Conservation (phyloP, 2,329 filamentous ascomycete species). For the Colletotrichum sp. region DNA sequence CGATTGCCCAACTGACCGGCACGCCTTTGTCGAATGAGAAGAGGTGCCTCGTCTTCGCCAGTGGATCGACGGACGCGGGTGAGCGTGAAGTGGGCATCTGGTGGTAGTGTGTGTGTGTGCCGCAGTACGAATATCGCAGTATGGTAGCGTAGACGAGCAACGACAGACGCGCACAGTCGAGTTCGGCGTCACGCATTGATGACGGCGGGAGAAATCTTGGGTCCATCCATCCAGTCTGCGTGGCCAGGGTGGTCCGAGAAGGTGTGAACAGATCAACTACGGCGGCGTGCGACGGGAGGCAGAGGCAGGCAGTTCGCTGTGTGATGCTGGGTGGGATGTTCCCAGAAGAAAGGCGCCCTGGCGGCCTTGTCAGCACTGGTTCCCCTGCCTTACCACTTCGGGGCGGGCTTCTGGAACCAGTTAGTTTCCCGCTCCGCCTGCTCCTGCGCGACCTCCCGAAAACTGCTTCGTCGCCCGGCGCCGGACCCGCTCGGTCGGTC, state of each 20-base stretch:
- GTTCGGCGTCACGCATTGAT: constrained; percentile 4
- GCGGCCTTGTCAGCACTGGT: not conserved
- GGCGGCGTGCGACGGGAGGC: not conserved
- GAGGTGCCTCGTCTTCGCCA: not conserved
- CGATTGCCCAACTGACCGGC: not conserved
- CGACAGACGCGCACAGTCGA: not conserved
- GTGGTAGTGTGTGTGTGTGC: not conserved
- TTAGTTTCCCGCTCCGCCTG: constrained; percentile 11
- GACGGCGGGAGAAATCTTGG: not conserved
- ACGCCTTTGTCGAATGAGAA: not conserved
- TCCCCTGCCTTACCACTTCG: constrained; percentile 6
- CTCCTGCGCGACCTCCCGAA: constrained; percentile 9
- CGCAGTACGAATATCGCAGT: not conserved
- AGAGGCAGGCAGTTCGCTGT: not conserved
- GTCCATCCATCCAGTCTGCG: not conserved
- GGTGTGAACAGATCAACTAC: not conserved
- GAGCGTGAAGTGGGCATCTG: not conserved
- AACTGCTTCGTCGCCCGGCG: constrained; percentile 13
- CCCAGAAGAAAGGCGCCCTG: not conserved
- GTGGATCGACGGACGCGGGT: constrained; percentile 1
- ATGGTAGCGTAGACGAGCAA: not conserved
- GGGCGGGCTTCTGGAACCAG: constrained; percentile 3
- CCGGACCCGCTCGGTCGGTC: constrained; percentile 15
- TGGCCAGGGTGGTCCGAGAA: not conserved
- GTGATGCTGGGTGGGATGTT: not conserved